These are phyloP conservation scores for Incumbomyces lentus DNA, from an alignment of 2,329 filamentous ascomycete species.

Conservation along the genomic window DNA sequence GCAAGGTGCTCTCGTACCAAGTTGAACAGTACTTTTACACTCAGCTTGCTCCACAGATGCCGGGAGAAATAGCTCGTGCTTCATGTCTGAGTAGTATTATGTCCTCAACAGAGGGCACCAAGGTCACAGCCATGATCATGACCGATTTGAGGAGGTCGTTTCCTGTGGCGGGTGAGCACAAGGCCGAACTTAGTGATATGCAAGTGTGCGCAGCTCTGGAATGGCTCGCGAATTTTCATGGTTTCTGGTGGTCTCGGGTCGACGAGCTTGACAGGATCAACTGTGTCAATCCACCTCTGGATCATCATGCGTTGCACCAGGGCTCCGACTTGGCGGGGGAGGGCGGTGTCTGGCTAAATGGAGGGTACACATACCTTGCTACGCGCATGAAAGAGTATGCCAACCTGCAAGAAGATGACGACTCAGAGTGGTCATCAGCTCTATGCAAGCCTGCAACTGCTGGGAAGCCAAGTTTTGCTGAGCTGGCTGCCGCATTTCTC, in stretches of 20 bases:
- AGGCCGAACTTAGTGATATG: constrained; percentile 33
- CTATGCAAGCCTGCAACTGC: constrained; percentile 34
- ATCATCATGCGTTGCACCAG: constrained; percentile 36
- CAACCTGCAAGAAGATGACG: constrained; percentile 35
- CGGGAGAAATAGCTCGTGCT: constrained; percentile 38
- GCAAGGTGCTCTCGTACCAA: constrained; percentile 57
- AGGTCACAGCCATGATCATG: constrained; percentile 46
- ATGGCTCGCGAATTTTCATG: constrained; percentile 56
- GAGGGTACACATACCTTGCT: constrained; percentile 59
- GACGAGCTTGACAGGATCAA: constrained; percentile 23
- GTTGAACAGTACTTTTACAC: constrained; percentile 58
- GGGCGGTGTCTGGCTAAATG: constrained; percentile 49
- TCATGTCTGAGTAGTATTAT: constrained; percentile 39
- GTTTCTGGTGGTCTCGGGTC: constrained; percentile 37
- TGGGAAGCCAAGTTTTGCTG: constrained; percentile 33
- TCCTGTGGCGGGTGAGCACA: constrained; percentile 48
- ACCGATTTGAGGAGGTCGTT: constrained; percentile 45
- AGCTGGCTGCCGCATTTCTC: constrained; percentile 44
- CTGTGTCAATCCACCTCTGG: constrained; percentile 45
- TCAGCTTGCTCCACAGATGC: constrained; percentile 42
- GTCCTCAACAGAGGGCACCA: constrained; percentile 20
- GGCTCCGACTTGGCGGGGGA: constrained; percentile 14
- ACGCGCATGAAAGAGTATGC: constrained; percentile 50
- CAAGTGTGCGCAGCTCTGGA: constrained; percentile 47
- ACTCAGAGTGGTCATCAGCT: constrained; percentile 45